Evolutionary conservation across 495 filamentous ascomycete genomes (phyloP).

Genomic region (Diplogelasinospora grovesii): DNA sequence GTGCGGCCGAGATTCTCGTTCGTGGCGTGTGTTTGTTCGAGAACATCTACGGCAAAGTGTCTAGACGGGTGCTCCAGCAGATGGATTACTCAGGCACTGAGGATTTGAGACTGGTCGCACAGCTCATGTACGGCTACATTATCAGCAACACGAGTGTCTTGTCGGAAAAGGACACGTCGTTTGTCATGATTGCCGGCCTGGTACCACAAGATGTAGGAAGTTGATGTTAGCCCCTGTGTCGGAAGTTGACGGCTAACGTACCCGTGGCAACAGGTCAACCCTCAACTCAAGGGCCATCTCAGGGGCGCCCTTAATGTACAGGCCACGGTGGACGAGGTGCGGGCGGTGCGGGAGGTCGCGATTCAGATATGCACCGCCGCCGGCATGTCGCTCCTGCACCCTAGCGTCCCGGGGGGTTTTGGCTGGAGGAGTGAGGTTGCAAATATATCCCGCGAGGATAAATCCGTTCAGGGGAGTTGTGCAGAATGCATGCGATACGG

Average conservation of each 20-base stretch:
- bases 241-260: neutral
- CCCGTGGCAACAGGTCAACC: slow-evolving; percentile 40
- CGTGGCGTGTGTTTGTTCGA: slow-evolving; percentile 48
- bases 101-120: slow-evolving; percentile 44
- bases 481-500: no score
- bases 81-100: slow-evolving; percentile 49
- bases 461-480: no score
- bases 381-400: slow-evolving; percentile 38
- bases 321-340: slow-evolving; percentile 45
- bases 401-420: slow-evolving; percentile 26
- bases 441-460: no score
- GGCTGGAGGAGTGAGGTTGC: slow-evolving; percentile 38
- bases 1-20: slow-evolving; percentile 32
- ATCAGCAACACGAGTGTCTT: slow-evolving; percentile 45
- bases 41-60: slow-evolving; percentile 46
- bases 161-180: slow-evolving; percentile 42
- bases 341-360: slow-evolving; percentile 43
- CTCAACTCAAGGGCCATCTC: slow-evolving; percentile 51
- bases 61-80: slow-evolving; percentile 44
- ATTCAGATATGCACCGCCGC: slow-evolving; percentile 42
- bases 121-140: slow-evolving; percentile 48
- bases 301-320: slow-evolving; percentile 49
- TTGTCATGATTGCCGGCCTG: slow-evolving; percentile 49
- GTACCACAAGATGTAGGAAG: slow-evolving; percentile 46
- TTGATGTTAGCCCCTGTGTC: no score